Evolutionary conservation across 768 basidiomycete genomes (phyloP).

Genomic region (Lentinula detonsa): DNA sequence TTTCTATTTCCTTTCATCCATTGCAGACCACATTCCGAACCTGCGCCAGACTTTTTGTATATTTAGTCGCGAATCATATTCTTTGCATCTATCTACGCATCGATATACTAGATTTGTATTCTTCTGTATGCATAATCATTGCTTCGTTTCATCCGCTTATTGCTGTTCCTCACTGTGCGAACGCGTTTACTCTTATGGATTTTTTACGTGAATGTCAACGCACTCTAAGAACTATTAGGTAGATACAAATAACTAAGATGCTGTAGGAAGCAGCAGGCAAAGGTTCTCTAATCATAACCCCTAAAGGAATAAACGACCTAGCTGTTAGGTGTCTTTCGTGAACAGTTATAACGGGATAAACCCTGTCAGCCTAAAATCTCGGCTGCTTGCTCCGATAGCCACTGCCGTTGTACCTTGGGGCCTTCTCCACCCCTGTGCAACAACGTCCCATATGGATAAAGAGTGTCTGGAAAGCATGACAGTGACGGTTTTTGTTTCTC

Average conservation of each 20-base stretch:
- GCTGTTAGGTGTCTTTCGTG: too few species aligned
- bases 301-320: too few species aligned
- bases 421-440: constrained; percentile 66
- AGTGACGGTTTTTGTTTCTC: constrained; percentile 38
- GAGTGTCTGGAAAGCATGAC: constrained; percentile 65
- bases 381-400: constrained; percentile 64
- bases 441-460: constrained; percentile 71
- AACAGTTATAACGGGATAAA: not conserved
- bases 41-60: not conserved
- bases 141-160: not conserved
- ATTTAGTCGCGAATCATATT: not conserved
- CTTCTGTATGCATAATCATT: not conserved
- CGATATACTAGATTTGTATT: not conserved
- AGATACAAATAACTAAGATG: too few species aligned
- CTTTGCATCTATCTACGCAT: not conserved
- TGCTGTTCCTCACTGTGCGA: not conserved
- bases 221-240: too few species aligned
- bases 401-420: constrained; percentile 60
- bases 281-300: too few species aligned
- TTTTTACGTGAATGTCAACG: not conserved
- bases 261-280: too few species aligned
- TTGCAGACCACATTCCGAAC: not conserved
- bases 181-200: not conserved
- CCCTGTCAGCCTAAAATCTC: constrained; percentile 50
- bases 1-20: not conserved